Conservation (phyloP, 2,329 filamentous ascomycete genomes). For the Thelonectria olida region DNA sequence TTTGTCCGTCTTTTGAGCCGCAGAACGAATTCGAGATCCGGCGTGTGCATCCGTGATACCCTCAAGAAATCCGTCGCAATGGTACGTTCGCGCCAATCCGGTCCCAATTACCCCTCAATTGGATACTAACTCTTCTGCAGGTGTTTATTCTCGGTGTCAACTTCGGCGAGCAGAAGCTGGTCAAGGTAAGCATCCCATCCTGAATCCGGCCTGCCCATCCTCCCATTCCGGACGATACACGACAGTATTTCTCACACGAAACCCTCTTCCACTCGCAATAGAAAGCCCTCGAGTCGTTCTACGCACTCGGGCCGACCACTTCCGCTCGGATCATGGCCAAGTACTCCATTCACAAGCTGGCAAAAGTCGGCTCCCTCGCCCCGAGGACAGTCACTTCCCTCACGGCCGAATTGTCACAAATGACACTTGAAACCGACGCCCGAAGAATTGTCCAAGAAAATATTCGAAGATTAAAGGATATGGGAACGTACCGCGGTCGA, state of each 20-base stretch:
- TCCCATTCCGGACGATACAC: neutral
- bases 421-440: slow-evolving; percentile 95
- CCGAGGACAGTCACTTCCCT: slow-evolving; percentile 83
- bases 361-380: slow-evolving; percentile 78
- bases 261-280: slow-evolving; percentile 36
- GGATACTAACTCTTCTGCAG: slow-evolving; percentile 50
- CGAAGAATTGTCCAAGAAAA: slow-evolving; percentile 82
- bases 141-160: slow-evolving; percentile 88
- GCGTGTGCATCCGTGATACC: slow-evolving; percentile 35
- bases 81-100: slow-evolving; percentile 25
- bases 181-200: slow-evolving; percentile 70
- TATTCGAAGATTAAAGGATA: slow-evolving; percentile 86
- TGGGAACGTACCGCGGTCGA: slow-evolving; percentile 88
- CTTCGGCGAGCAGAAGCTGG: slow-evolving; percentile 84
- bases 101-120: no score
- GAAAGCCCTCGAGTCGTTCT: slow-evolving; percentile 86
- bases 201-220: neutral
- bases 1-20: slow-evolving; percentile 18
- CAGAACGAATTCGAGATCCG: slow-evolving; percentile 24
- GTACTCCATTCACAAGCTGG: slow-evolving; percentile 85
- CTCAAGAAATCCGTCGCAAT: slow-evolving; percentile 32
- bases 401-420: slow-evolving; percentile 84
- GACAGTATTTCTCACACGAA: slow-evolving; percentile 21
- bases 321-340: slow-evolving; percentile 85
- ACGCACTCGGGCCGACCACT: slow-evolving; percentile 78